Evolutionary conservation across 73 alveolate species (phyloP).

Genomic region (Paramecium biaurelia): DNA sequence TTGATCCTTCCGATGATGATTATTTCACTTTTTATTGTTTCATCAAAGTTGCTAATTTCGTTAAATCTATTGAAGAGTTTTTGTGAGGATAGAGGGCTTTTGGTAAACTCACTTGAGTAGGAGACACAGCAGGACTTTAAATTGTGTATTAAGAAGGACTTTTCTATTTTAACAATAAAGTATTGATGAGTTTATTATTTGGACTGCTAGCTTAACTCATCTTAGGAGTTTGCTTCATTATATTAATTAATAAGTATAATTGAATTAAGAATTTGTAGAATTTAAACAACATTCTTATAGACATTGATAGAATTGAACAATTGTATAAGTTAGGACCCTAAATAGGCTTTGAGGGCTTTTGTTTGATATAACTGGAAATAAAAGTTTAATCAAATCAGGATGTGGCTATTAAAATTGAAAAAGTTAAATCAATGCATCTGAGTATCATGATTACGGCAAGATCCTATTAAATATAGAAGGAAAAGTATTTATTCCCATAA

Average conservation of each 20-base stretch:
- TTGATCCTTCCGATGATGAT: not conserved
- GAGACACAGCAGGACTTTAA: conserved; percentile 46
- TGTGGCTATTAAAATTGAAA: conserved; percentile 83
- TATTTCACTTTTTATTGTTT: not conserved
- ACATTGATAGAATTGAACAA: not conserved
- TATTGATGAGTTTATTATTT: not conserved
- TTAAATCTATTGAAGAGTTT: conserved; percentile 35
- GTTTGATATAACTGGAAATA: conserved; percentile 86
- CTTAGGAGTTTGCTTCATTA: conserved; percentile 22
- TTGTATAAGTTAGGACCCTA: conserved; percentile 77
- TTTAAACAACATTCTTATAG: not conserved
- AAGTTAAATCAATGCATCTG: too few species aligned
- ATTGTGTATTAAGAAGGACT: conserved; percentile 37
- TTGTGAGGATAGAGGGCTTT: conserved; percentile 26
- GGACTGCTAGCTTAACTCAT: conserved; percentile 49
- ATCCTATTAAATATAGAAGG: too few species aligned
- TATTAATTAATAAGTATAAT: conserved; percentile 57
- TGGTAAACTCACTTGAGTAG: conserved; percentile 36
- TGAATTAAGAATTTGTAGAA: conserved; percentile 82
- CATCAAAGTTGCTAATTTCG: conserved; percentile 49
- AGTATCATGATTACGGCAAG: too few species aligned
- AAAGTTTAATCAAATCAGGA: conserved; percentile 75
- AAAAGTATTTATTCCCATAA: too few species aligned
- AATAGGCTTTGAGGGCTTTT: conserved; percentile 94
- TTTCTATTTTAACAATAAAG: not conserved